phyloP scores from a whole-genome alignment of 108 stramenopile species.

The Cyclostephanos tholiformis region DNA sequence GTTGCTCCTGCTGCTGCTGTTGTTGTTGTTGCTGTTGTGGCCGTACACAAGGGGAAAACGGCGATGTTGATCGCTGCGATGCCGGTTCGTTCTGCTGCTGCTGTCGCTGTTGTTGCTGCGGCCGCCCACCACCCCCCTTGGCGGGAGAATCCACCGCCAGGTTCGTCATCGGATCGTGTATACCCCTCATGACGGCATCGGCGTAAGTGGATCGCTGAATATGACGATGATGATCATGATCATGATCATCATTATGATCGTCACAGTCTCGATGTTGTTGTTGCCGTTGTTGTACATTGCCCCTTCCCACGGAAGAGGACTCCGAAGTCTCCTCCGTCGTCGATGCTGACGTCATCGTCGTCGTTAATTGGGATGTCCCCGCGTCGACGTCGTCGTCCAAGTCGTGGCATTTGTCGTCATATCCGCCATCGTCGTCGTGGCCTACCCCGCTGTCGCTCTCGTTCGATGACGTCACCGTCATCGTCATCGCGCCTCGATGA shows the following conservation, averaged over 20 bases:
- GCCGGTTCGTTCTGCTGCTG: too few relatives aligned
- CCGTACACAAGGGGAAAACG: too few relatives aligned
- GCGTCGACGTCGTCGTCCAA: too few relatives aligned
- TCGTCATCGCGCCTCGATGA: background rate
- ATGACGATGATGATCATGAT: background rate
- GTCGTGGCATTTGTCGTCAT: too few relatives aligned
- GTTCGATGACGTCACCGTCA: background rate
- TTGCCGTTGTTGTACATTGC: background rate
- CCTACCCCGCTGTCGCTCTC: background rate
- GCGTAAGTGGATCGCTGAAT: background rate
- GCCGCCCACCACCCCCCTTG: background rate
- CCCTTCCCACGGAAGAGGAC: background rate
- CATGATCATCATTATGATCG: background rate
- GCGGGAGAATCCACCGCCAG: background rate
- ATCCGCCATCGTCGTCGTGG: background rate
- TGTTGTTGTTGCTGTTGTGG: conserved; percentile 1
- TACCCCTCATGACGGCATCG: background rate
- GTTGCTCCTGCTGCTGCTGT: background rate
- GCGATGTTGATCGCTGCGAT: too few relatives aligned
- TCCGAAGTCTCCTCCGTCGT: background rate
- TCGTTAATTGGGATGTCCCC: background rate
- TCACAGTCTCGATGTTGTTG: background rate
- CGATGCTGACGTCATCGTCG: background rate
- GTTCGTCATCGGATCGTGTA: background rate
- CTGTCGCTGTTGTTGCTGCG: background rate